A percentile compares a stretch with the other conserved stretches of the same genome.
These are phyloP conservation scores for Fusarium udum DNA, from an alignment of 2,329 filamentous ascomycete genomes.

Conservation along the genomic window DNA sequence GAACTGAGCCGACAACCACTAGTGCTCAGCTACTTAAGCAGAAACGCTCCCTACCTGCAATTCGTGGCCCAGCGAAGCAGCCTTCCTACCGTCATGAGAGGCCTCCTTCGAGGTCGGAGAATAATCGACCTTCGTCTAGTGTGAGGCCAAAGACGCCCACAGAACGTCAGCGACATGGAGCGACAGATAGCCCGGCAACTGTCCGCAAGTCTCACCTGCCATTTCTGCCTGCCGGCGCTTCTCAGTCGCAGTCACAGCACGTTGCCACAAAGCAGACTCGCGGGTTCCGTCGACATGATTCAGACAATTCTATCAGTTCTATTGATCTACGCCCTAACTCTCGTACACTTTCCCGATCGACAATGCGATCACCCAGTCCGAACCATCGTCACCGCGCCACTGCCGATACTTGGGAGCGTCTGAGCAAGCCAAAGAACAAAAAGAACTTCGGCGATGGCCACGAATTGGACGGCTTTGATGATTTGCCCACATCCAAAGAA, in stretches of 20 bases:
- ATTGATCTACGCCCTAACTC: conserved; percentile 67
- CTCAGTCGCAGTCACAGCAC: conserved; percentile 81
- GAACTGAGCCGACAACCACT: conserved; percentile 71
- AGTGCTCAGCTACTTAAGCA: conserved; percentile 71
- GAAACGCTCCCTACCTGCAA: conserved; percentile 71
- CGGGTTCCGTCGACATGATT: conserved; percentile 82
- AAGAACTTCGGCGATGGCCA: conserved; percentile 85
- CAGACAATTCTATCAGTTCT: conserved; percentile 72
- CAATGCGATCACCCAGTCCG: conserved; percentile 69
- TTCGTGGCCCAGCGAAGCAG: conserved; percentile 64
- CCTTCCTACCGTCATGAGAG: conserved; percentile 61
- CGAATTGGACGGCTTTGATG: conserved; percentile 93
- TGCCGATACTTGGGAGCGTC: conserved; percentile 68
- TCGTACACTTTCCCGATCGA: conserved; percentile 65
- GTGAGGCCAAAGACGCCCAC: conserved; percentile 77
- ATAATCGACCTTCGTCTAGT: conserved; percentile 59
- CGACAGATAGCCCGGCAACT: conserved; percentile 61
- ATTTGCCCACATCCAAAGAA: conserved; percentile 86
- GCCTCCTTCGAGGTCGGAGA: conserved; percentile 67
- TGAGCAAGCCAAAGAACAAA: conserved; percentile 72
- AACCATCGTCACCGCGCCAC: conserved; percentile 54
- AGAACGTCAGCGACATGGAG: conserved; percentile 64
- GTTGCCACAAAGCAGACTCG: conserved; percentile 75
- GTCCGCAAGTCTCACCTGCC: conserved; percentile 71
- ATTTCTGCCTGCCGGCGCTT: conserved; percentile 81